phyloP scores from a whole-genome alignment of 148 eudicot genomes.

The Chenopodium quinoa region DNA sequence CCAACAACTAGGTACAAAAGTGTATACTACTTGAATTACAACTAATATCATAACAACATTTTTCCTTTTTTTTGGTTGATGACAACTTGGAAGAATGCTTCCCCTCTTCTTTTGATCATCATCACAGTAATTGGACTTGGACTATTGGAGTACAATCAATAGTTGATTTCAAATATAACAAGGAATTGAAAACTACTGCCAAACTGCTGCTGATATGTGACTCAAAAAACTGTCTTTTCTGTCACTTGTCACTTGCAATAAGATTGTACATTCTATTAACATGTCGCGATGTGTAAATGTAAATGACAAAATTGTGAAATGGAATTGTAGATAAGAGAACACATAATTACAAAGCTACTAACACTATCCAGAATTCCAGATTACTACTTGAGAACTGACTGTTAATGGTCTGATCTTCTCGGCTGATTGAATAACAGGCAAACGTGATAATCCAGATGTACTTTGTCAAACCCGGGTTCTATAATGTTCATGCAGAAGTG shows the following conservation, averaged over 20 bases:
- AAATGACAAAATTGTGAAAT: neutral
- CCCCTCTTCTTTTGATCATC: too few relatives aligned
- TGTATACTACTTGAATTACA: too few relatives aligned
- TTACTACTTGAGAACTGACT: neutral
- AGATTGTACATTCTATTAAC: neutral
- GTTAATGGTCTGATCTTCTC: neutral
- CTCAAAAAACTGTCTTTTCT: neutral
- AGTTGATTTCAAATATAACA: neutral
- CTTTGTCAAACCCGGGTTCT: neutral
- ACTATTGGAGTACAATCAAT: too few relatives aligned
- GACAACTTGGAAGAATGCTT: too few relatives aligned
- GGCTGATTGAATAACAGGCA: conserved; percentile 1
- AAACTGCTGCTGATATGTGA: neutral
- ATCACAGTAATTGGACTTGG: too few relatives aligned
- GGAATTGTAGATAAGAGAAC: neutral
- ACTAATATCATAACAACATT: too few relatives aligned
- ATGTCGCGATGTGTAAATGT: neutral
- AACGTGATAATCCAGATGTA: neutral
- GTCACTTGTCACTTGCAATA: neutral
- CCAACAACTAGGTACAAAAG: too few relatives aligned
- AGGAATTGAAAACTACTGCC: neutral
- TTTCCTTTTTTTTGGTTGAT: too few relatives aligned
- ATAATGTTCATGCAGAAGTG: neutral
- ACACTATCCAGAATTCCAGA: neutral
- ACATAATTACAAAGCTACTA: conserved; percentile 7